Percentiles rank a stretch among this genome's conserved stretches.
phyloP scores from a whole-genome alignment of 805 yeast species.

The Maudiozyma barnettii region DNA sequence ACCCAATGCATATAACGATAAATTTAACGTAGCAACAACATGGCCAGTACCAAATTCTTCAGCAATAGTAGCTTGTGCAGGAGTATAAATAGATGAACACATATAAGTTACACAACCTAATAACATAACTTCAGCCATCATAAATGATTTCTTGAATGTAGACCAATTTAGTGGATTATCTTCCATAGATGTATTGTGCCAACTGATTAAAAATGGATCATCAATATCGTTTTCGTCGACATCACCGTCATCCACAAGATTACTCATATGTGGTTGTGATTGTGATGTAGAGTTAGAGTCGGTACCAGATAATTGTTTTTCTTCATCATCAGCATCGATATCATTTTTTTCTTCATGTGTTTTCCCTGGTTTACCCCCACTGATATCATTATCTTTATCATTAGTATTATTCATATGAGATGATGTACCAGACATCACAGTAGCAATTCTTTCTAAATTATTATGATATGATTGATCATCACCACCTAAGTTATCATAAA shows the following conservation, averaged over 20 bases:
- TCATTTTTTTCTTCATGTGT: neutral
- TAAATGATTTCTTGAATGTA: conserved; percentile 29
- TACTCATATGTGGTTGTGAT: neutral
- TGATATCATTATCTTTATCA: too few species aligned
- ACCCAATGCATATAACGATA: conserved; percentile 48
- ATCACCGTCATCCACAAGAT: neutral
- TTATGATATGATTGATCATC: neutral
- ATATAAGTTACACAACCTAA: conserved; percentile 44
- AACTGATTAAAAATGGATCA: conserved; percentile 25
- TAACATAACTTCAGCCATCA: conserved; percentile 35
- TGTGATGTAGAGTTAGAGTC: neutral
- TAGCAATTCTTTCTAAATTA: neutral
- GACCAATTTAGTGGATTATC: conserved; percentile 55
- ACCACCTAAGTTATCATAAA: neutral
- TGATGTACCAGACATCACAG: neutral
- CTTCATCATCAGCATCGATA: neutral
- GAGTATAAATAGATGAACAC: conserved; percentile 49
- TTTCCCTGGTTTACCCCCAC: too few species aligned
- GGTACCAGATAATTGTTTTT: conserved; percentile 1
- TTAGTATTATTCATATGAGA: neutral
- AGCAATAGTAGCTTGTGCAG: conserved; percentile 38
- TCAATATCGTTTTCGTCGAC: neutral
- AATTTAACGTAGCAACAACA: conserved; percentile 40
- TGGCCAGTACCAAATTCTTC: conserved; percentile 37
- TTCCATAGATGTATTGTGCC: conserved; percentile 35